These are phyloP conservation scores for Fusarium virguliforme DNA, from an alignment of 2,329 filamentous ascomycete species.

Conservation along the genomic window DNA sequence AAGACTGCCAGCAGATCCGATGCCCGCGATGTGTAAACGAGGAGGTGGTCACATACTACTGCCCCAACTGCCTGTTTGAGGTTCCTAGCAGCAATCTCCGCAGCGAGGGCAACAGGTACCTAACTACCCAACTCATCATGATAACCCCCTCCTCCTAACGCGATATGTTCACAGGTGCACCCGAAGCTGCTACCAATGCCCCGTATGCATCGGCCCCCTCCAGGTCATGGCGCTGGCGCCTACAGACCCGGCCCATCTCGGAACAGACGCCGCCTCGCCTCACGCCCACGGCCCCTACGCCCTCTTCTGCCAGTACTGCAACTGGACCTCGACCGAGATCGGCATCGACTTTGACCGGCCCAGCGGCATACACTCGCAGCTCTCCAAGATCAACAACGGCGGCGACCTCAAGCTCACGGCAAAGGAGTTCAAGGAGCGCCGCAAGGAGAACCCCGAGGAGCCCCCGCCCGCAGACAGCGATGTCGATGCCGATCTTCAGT, in stretches of 20 bases:
- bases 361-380: constrained; percentile 87
- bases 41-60: constrained; percentile 96
- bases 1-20: constrained; percentile 96
- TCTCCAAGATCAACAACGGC: constrained; percentile 79
- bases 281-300: constrained; percentile 74
- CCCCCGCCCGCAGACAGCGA: constrained; percentile 61
- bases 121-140: not conserved
- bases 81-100: constrained; percentile 94
- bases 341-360: constrained; percentile 92
- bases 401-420: constrained; percentile 67
- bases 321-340: constrained; percentile 92
- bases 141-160: constrained; percentile 39
- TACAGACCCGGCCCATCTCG: constrained; percentile 62
- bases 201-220: constrained; percentile 87
- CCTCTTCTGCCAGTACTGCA: constrained; percentile 90
- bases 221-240: constrained; percentile 80
- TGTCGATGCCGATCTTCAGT: constrained; percentile 78
- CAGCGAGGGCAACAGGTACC: constrained; percentile 91
- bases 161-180: constrained; percentile 76
- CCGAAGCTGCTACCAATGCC: constrained; percentile 95
- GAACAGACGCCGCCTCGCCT: constrained; percentile 56
- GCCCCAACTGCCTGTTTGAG: constrained; percentile 95
- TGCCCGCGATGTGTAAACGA: constrained; percentile 93
- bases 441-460: constrained; percentile 63
- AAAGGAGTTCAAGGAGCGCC: constrained; percentile 68